Conservation (phyloP, 495 filamentous ascomycete genomes). For the Trichoderma asperelloides region DNA sequence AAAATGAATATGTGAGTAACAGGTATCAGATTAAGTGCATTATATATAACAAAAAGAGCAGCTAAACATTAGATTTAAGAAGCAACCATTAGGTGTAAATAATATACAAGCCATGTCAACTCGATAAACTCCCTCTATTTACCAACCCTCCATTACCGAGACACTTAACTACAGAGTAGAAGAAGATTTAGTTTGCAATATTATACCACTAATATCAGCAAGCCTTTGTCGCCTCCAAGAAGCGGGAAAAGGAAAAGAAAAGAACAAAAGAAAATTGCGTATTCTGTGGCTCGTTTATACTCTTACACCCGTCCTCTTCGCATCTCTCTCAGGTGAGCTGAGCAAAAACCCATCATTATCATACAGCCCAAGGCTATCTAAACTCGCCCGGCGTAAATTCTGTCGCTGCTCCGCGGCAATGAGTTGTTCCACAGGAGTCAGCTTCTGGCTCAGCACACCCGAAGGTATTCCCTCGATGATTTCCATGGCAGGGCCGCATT, state of each 20-base stretch:
- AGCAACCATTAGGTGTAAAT: neutral
- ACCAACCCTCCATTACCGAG: neutral
- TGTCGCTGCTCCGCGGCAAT: conserved; percentile 7
- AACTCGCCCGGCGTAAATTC: conserved; percentile 13
- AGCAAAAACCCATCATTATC: conserved; percentile 37
- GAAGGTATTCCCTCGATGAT: conserved; percentile 8
- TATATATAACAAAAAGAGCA: neutral
- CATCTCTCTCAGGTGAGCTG: conserved; percentile 14
- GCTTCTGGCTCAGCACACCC: conserved; percentile 11
- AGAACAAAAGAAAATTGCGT: neutral
- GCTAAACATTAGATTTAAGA: neutral
- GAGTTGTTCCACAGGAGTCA: conserved; percentile 12
- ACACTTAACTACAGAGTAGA: neutral
- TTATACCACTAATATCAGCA: neutral
- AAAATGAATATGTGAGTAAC: neutral
- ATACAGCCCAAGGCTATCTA: conserved; percentile 27
- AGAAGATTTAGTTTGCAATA: neutral
- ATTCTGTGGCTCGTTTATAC: neutral
- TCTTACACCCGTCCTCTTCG: neutral
- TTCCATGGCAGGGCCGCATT: neutral
- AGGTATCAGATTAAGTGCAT: neutral
- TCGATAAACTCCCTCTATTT: neutral
- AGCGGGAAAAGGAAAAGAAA: neutral
- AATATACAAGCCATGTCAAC: neutral
- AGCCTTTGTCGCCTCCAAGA: neutral